A percentile compares a stretch with the other conserved stretches of the same genome.
Evolutionary conservation across 495 filamentous ascomycete species (phyloP).

Genomic region (Penicillium cosmopolitanum): DNA sequence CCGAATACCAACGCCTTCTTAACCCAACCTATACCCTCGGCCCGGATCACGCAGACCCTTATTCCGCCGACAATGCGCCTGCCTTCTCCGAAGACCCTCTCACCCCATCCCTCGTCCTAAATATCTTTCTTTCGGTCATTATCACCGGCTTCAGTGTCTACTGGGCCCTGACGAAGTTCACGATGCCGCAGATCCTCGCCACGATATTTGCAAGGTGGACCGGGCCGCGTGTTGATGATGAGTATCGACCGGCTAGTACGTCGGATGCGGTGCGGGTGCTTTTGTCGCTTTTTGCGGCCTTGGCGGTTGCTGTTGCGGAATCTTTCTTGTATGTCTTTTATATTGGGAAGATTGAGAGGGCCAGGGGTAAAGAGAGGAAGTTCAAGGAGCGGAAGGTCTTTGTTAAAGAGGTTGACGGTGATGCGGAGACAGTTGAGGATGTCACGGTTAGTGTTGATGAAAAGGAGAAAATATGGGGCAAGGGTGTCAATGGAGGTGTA

Average conservation of each 20-base stretch:
- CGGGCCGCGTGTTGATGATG: constrained; percentile 39
- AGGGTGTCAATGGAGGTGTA: constrained; percentile 49
- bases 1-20: constrained; percentile 77
- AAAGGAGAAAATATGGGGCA: constrained; percentile 50
- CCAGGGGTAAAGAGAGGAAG: constrained; percentile 65
- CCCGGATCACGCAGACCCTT: constrained; percentile 48
- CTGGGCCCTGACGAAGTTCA: constrained; percentile 57
- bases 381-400: constrained; percentile 73
- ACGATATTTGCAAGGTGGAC: constrained; percentile 66
- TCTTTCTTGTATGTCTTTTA: constrained; percentile 88
- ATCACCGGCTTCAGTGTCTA: constrained; percentile 52
- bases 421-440: constrained; percentile 4
- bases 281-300: constrained; percentile 42
- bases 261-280: constrained; percentile 44
- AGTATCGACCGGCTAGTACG: constrained; percentile 20
- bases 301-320: constrained; percentile 81
- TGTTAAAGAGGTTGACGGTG: constrained; percentile 51
- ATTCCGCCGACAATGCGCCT: constrained; percentile 9
- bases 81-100: constrained; percentile 31
- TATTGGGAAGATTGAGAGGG: constrained; percentile 73
- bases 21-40: constrained; percentile 41
- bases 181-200: constrained; percentile 44
- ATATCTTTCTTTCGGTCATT: constrained; percentile 51
- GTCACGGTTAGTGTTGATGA: constrained; percentile 25
- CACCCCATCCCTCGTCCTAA: constrained; percentile 49